Evolutionary conservation across 2,329 filamentous ascomycete species (phyloP), one percentile per base, ranked within the genome.

Genomic region (Ceratocystis smalleyi): DNA sequence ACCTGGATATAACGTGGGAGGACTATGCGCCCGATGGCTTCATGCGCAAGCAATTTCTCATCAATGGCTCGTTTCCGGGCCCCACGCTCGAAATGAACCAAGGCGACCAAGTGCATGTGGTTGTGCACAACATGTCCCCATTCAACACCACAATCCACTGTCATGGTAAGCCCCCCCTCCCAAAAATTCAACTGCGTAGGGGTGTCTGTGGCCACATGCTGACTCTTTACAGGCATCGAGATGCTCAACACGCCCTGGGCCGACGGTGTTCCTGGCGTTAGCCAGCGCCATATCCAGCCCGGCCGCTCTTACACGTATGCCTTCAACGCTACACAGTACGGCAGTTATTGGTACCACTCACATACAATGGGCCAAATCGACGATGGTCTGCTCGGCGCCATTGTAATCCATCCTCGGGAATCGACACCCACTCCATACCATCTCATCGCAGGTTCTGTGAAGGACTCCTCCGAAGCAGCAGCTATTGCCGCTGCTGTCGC

Each of bases 11-110:
- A 32, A 75, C 75, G 4, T 77, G 74, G 73, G 72, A 74, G 22
- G 69, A 70, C 0, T 63, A 73, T 40, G 72, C 74, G 0, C 77
- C 77, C 0, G 75, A 78, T 71, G 81, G 81, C 27, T 73, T 75
- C 64, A 65, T 71, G 0, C 72, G 76, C 12, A 67, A 76, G 49
- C 76, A 79, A 72, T 69, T 78, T 67, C 73, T 85, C 51, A 72
- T 84, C 69, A 86, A 87, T 67, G 79, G 79, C 10, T 76, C 82
- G 69, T 83, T 81, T 60, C 84, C 85, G 0, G 86, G 83, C 0
- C 85, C 85, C 0, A 73, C 76, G 1, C 76, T 88, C 7, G 76
- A 79, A 59, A 75, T 80, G 7, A 72, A 77, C 55, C 77, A 82
- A 70, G 81, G 79, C 19, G 80, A 83, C 63, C 70, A 72, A 24